Evolutionary conservation across 2,329 filamentous ascomycete genomes (phyloP).

Genomic region (Fusarium citri): DNA sequence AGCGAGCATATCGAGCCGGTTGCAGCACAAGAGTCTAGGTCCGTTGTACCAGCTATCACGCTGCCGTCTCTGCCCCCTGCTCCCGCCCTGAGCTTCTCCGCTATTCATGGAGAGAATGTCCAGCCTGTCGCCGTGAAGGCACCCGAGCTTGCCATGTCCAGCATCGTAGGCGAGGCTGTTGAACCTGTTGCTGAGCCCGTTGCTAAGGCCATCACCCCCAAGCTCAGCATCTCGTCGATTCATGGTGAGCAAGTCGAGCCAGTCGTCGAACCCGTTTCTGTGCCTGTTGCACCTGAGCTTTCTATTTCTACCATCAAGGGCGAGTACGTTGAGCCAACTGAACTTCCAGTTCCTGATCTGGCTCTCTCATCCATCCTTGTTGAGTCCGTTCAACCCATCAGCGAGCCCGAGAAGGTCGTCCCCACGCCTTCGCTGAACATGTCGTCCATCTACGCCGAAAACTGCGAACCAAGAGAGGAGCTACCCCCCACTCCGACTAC

Average conservation of each 20-base stretch:
- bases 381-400: slow-evolving; percentile 49
- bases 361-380: slow-evolving; percentile 47
- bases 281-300: slow-evolving; percentile 28
- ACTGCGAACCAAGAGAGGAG: slow-evolving; percentile 52
- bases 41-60: neutral
- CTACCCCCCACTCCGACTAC: slow-evolving; percentile 37
- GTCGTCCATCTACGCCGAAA: slow-evolving; percentile 48
- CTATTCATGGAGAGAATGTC: slow-evolving; percentile 41
- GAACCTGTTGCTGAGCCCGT: slow-evolving; percentile 26
- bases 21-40: slow-evolving; percentile 22
- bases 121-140: slow-evolving; percentile 18
- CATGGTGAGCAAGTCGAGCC: slow-evolving; percentile 44
- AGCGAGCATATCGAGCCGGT: slow-evolving; percentile 39
- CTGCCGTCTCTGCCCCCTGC: slow-evolving; percentile 21
- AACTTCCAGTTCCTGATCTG: slow-evolving; percentile 39
- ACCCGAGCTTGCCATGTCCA: slow-evolving; percentile 29
- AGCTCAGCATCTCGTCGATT: slow-evolving; percentile 30
- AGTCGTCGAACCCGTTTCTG: slow-evolving; percentile 15
- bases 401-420: slow-evolving; percentile 49
- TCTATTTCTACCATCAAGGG: slow-evolving; percentile 39
- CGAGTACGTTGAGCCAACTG: slow-evolving; percentile 45
- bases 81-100: slow-evolving; percentile 39
- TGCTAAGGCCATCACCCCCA: slow-evolving; percentile 22
- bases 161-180: slow-evolving; percentile 26
- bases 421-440: slow-evolving; percentile 46